A percentile compares a stretch with the other conserved stretches of the same genome.
Evolutionary conservation across 345 rosid species (phyloP).

Genomic region (Corymbia maculata): DNA sequence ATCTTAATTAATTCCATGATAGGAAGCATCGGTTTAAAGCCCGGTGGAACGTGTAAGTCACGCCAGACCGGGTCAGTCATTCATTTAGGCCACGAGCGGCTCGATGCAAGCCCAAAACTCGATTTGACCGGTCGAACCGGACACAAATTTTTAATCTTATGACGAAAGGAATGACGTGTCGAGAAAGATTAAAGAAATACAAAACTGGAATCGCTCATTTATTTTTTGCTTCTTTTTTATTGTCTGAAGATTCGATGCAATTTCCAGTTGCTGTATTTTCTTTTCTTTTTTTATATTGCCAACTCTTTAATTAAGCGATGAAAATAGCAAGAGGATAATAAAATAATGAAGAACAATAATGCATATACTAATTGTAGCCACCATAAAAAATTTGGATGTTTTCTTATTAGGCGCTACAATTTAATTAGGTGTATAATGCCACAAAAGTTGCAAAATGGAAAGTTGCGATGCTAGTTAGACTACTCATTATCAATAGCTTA

Average conservation of each 20-base stretch:
- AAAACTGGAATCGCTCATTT: not conserved
- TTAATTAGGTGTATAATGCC: not conserved
- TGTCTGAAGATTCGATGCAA: not conserved
- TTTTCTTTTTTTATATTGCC: not conserved
- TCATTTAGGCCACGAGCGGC: not conserved
- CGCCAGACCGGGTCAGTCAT: not conserved
- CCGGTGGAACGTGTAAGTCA: not conserved
- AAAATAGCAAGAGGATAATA: not conserved
- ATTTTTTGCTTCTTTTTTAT: not conserved
- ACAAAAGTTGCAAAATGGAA: not conserved
- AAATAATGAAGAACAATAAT: not conserved
- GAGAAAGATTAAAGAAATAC: not conserved
- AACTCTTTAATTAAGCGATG: not conserved
- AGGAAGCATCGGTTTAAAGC: not conserved
- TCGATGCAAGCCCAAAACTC: not conserved
- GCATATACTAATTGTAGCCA: not conserved
- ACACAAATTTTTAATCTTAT: not conserved
- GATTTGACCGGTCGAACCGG: not conserved
- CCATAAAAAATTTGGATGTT: not conserved
- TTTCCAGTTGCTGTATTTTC: not conserved
- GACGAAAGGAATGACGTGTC: not conserved
- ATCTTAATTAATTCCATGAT: not conserved
- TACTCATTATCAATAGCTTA: too few species aligned
- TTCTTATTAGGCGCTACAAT: not conserved
- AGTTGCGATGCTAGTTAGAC: not conserved